Evolutionary conservation across 371 early-diverging fungal species (phyloP).

Genomic region (Dinochytrium kinnereticum): DNA sequence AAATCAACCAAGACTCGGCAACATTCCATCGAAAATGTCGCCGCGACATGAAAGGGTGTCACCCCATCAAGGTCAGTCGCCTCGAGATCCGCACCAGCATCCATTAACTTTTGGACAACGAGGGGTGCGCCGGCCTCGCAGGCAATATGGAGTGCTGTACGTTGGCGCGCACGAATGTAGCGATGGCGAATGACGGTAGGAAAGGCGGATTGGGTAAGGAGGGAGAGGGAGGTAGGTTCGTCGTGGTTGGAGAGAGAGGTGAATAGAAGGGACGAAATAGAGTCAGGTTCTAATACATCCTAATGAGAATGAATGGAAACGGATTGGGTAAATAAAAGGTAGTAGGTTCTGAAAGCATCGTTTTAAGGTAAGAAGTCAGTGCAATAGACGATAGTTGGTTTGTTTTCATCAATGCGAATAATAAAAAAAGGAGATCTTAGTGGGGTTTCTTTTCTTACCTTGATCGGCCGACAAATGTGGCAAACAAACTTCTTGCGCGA

Average conservation of each 20-base stretch:
- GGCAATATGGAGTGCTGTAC: conserved; percentile 15
- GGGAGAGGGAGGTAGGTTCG: neutral
- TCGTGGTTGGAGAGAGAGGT: neutral
- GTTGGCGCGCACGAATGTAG: neutral
- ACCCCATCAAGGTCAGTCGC: conserved; percentile 3
- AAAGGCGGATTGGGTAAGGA: neutral
- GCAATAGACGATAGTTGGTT: too few species aligned
- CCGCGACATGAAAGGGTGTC: conserved; percentile 21
- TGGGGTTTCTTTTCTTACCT: too few species aligned
- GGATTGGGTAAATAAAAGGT: too few species aligned
- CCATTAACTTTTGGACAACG: conserved; percentile 1
- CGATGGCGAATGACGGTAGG: neutral
- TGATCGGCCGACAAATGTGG: conserved; percentile 1
- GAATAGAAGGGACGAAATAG: neutral
- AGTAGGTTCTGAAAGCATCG: too few species aligned
- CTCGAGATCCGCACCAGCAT: neutral
- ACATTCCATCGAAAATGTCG: conserved; percentile 9
- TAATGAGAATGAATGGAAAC: too few species aligned
- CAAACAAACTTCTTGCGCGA: neutral
- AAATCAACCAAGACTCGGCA: neutral
- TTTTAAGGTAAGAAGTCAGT: too few species aligned
- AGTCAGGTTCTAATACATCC: too few species aligned
- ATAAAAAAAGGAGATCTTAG: neutral
- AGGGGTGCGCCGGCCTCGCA: conserved; percentile 17
- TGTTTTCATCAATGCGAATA: too few species aligned